These are phyloP conservation scores for Amanita molliuscula DNA, from an alignment of 768 basidiomycete genomes.

Conservation along the genomic window DNA sequence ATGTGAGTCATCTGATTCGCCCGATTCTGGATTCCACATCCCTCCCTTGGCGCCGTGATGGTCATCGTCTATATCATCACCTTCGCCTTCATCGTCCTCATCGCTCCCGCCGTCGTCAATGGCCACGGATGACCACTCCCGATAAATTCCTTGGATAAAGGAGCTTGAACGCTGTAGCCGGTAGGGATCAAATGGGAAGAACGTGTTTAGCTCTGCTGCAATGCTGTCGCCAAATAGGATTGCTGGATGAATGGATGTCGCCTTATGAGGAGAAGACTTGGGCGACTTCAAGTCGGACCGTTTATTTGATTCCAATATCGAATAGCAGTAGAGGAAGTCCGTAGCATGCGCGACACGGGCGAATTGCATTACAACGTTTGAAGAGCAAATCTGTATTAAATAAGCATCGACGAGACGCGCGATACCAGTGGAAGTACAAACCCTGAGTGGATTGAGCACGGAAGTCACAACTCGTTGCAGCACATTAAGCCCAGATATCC, in stretches of 20 bases:
- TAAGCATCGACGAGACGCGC: background rate
- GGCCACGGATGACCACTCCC: constrained; percentile 84
- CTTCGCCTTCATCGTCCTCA: constrained; percentile 36
- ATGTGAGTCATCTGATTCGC: background rate
- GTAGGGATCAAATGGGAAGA: constrained; percentile 99
- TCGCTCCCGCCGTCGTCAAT: constrained; percentile 68
- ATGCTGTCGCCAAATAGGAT: constrained; percentile 22
- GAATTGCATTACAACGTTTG: constrained; percentile 87
- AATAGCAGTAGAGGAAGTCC: constrained; percentile 89
- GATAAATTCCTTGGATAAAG: constrained; percentile 78
- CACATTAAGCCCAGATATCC: constrained; percentile 76
- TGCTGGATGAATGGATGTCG: constrained; percentile 12
- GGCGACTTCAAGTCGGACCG: constrained; percentile 38
- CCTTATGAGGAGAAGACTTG: constrained; percentile 1
- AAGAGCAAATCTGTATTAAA: constrained; percentile 63
- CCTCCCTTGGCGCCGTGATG: constrained; percentile 32
- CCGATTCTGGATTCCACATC: background rate
- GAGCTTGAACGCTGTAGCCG: constrained; percentile 68
- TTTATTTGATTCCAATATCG: constrained; percentile 82
- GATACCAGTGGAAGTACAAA: constrained; percentile 19
- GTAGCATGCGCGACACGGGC: constrained; percentile 87
- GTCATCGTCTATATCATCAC: constrained; percentile 50
- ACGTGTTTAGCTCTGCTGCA: constrained; percentile 74
- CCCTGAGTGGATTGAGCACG: constrained; percentile 85
- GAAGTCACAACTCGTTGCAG: constrained; percentile 75